Evolutionary conservation across 2,329 filamentous ascomycete species (phyloP).

Genomic region (Diatrype stigma): DNA sequence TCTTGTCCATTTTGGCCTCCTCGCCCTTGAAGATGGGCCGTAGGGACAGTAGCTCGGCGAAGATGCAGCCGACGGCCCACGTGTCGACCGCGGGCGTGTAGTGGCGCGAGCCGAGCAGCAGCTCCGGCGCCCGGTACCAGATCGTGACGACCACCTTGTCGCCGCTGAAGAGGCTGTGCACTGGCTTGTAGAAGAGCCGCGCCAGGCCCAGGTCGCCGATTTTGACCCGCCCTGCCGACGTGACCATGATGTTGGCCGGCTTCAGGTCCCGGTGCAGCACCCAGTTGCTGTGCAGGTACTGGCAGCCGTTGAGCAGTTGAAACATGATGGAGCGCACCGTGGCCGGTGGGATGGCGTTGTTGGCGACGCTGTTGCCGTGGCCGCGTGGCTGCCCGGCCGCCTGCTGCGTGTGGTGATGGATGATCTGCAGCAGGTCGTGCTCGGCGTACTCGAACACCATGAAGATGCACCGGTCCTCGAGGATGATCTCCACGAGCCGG

Average conservation of each 20-base stretch:
- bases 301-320: conserved; percentile 88
- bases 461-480: conserved; percentile 98
- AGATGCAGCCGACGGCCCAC: conserved; percentile 97
- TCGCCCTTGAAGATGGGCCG: conserved; percentile 97
- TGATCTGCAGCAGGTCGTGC: conserved; percentile 94
- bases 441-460: conserved; percentile 99
- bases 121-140: conserved; percentile 95
- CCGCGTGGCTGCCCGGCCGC: too few species aligned
- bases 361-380: too few species aligned
- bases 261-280: conserved; percentile 95
- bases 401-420: conserved; percentile 94
- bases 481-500: conserved; percentile 86
- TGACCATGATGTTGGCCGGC: conserved; percentile 98
- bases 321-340: conserved; percentile 94
- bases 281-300: conserved; percentile 96
- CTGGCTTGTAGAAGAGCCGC: conserved; percentile 86
- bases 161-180: conserved; percentile 85
- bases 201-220: conserved; percentile 93
- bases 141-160: conserved; percentile 99
- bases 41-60: conserved; percentile 85
- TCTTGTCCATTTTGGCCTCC: conserved; percentile 99
- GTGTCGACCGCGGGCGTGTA: conserved; percentile 97
- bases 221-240: conserved; percentile 81
- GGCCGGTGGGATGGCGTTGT: conserved; percentile 80
- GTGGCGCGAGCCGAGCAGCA: conserved; percentile 87